phyloP scores from a whole-genome alignment of 176 grass and related monocot species.

The Zoysia japonica region DNA sequence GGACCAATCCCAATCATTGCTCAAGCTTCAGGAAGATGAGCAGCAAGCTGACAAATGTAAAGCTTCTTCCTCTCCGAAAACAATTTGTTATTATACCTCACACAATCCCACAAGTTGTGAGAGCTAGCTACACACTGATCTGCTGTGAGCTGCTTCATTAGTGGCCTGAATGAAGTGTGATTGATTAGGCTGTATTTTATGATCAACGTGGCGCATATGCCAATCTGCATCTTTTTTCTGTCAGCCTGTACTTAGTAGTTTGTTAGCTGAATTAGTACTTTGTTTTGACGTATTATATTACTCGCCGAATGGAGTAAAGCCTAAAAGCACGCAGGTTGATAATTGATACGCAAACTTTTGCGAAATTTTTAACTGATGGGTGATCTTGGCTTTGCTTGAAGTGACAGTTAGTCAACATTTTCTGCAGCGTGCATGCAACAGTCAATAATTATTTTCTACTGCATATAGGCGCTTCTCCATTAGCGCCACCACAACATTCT shows the following conservation, averaged over 20 bases:
- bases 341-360: constrained; percentile 24
- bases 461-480: constrained; percentile 33
- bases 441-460: neutral
- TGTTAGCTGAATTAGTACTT: constrained; percentile 21
- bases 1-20: constrained; percentile 41
- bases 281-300: constrained; percentile 20
- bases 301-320: constrained; percentile 30
- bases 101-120: neutral
- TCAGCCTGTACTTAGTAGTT: constrained; percentile 11
- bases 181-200: neutral
- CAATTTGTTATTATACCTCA: constrained; percentile 3
- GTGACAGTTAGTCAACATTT: constrained; percentile 39
- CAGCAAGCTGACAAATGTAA: constrained; percentile 28
- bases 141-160: constrained; percentile 12
- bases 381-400: neutral
- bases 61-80: neutral
- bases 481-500: neutral
- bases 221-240: constrained; percentile 28
- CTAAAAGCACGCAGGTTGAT: constrained; percentile 26
- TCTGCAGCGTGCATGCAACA: neutral
- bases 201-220: constrained; percentile 33
- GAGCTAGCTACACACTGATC: neutral
- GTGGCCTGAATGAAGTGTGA: constrained; percentile 37
- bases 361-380: neutral
- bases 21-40: constrained; percentile 35